A percentile compares a stretch with the other conserved stretches of the same genome.
phyloP scores from a whole-genome alignment of 495 filamentous ascomycete species.

The Ramalina intermedia region DNA sequence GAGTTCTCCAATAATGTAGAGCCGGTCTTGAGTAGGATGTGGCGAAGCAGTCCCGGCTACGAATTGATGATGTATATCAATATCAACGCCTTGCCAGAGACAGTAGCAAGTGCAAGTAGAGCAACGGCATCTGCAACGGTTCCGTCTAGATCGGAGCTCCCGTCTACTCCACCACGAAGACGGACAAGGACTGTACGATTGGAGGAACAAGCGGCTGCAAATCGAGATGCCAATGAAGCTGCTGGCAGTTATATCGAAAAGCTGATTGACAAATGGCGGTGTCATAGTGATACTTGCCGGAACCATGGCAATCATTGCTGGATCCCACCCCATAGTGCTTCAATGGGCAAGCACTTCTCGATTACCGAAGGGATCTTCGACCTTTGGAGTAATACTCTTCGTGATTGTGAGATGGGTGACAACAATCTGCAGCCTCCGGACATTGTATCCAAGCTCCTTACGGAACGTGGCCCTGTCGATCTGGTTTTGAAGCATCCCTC shows the following conservation, averaged over 20 bases:
- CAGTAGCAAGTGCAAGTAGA: neutral
- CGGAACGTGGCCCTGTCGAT: too few species aligned
- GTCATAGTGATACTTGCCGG: too few species aligned
- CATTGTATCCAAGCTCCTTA: too few species aligned
- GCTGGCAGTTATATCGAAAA: too few species aligned
- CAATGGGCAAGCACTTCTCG: neutral
- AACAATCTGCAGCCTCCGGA: too few species aligned
- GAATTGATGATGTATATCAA: neutral
- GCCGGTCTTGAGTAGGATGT: neutral
- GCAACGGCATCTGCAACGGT: slow-evolving; percentile 1
- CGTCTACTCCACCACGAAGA: too few species aligned
- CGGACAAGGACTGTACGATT: too few species aligned
- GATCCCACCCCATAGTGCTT: neutral
- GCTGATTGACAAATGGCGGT: too few species aligned
- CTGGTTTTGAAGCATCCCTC: too few species aligned
- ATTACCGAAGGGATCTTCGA: neutral
- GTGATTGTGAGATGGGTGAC: neutral
- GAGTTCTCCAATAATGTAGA: neutral
- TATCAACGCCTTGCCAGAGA: neutral
- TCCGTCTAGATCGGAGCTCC: slow-evolving; percentile 1
- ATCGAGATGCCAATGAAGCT: too few species aligned
- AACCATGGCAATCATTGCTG: too few species aligned
- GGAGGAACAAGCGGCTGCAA: too few species aligned
- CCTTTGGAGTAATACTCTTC: neutral
- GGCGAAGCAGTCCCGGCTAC: neutral